Conservation (phyloP, 164 flowering plant genomes). For the Vitis amurensis region DNA sequence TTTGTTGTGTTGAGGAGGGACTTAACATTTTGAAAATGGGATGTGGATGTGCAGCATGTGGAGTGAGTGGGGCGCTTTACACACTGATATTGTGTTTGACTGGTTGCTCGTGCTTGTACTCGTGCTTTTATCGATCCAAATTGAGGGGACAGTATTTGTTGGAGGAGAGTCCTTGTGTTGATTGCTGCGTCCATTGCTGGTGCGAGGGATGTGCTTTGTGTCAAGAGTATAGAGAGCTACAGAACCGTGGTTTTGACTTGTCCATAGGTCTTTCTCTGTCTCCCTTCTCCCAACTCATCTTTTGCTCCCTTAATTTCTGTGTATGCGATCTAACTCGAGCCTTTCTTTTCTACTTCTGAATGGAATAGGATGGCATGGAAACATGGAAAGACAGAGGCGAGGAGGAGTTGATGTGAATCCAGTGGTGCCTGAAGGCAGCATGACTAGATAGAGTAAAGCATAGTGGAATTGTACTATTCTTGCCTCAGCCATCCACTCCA, state of each 20-base stretch:
- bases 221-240: conserved; percentile 59
- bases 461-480: too few relatives aligned
- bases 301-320: too few relatives aligned
- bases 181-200: conserved; percentile 49
- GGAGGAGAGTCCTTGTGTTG: conserved; percentile 39
- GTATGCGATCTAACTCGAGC: too few relatives aligned
- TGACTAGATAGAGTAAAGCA: conserved; percentile 18
- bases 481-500: too few relatives aligned
- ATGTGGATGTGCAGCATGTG: conserved; percentile 39
- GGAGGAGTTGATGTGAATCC: conserved; percentile 10
- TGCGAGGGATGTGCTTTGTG: conserved; percentile 55
- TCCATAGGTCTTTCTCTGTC: conserved; percentile 19
- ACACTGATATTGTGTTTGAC: conserved; percentile 30
- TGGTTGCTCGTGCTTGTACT: conserved; percentile 49
- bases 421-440: conserved; percentile 11
- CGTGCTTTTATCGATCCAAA: conserved; percentile 54
- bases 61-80: conserved; percentile 46
- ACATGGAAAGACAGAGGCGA: conserved; percentile 37
- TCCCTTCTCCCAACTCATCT: not conserved
- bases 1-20: too few relatives aligned
- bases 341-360: not conserved
- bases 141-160: conserved; percentile 46
- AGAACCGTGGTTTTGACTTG: conserved; percentile 42
- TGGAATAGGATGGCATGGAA: conserved; percentile 42
- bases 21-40: too few relatives aligned